Conservation (phyloP, 140 eudicot species). For the Anethum foeniculum region DNA sequence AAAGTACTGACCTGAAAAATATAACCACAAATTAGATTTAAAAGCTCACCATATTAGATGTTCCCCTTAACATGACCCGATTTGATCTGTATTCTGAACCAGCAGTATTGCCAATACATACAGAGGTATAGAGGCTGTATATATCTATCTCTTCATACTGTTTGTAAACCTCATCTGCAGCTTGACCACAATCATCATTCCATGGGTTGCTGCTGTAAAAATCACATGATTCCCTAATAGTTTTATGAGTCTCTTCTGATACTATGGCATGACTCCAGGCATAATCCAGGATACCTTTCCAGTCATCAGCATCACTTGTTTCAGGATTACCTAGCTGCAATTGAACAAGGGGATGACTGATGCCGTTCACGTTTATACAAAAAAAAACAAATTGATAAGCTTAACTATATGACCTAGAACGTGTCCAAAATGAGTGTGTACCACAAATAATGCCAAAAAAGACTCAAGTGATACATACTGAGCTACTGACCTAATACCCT, state of each 20-base stretch:
- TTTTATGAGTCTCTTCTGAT: constrained; percentile 87
- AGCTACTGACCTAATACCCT: neutral
- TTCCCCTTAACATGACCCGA: constrained; percentile 37
- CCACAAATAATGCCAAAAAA: neutral
- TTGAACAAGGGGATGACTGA: neutral
- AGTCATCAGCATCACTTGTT: constrained; percentile 83
- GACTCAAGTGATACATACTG: neutral
- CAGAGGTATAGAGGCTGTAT: constrained; percentile 81
- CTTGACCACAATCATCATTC: constrained; percentile 47
- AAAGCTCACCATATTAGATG: constrained; percentile 64
- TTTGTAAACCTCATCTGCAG: constrained; percentile 57
- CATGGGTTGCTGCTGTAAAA: constrained; percentile 64
- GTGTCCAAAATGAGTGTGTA: neutral
- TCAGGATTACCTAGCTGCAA: constrained; percentile 93
- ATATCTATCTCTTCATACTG: constrained; percentile 83
- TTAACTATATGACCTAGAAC: neutral
- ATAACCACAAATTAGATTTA: neutral
- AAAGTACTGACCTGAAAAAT: neutral
- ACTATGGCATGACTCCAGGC: constrained; percentile 99
- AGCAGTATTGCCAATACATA: constrained; percentile 53
- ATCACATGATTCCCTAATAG: constrained; percentile 62
- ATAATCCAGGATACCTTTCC: constrained; percentile 82
- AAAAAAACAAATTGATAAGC: neutral
- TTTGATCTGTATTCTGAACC: constrained; percentile 37
- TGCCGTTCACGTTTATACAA: neutral